Evolutionary conservation across 2,329 filamentous ascomycete genomes (phyloP).

Genomic region (Exophiala sideris): DNA sequence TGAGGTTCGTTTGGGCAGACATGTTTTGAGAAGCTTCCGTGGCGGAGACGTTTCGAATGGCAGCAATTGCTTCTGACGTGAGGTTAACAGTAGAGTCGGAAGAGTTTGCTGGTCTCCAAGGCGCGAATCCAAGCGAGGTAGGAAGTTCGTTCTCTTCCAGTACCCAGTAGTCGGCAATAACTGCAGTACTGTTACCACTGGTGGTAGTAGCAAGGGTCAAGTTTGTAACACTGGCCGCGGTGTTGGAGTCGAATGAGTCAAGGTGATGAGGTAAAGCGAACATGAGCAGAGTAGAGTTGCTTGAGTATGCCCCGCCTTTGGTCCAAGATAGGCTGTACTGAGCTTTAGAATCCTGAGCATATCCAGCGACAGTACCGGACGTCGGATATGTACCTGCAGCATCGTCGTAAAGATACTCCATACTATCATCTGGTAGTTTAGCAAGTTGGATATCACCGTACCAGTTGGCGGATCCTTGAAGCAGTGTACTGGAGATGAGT

Average conservation of each 20-base stretch:
- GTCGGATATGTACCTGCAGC: slow-evolving; percentile 73
- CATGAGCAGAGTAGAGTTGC: slow-evolving; percentile 65
- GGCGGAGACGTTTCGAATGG: slow-evolving; percentile 61
- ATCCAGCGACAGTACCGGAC: slow-evolving; percentile 62
- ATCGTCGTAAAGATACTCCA: slow-evolving; percentile 69
- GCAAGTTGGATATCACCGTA: slow-evolving; percentile 77
- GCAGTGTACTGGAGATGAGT: slow-evolving; percentile 62
- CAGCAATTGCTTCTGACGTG: slow-evolving; percentile 51
- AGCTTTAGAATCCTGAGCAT: slow-evolving; percentile 57
- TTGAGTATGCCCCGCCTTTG: slow-evolving; percentile 62
- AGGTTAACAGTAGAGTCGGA: slow-evolving; percentile 35
- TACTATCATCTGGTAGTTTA: slow-evolving; percentile 64
- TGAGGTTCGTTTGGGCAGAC: slow-evolving; percentile 64
- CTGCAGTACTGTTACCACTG: slow-evolving; percentile 73
- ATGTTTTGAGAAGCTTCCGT: slow-evolving; percentile 76
- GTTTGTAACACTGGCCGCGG: slow-evolving; percentile 48
- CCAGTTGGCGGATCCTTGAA: slow-evolving; percentile 66
- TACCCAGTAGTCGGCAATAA: slow-evolving; percentile 71
- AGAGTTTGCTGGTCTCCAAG: slow-evolving; percentile 62
- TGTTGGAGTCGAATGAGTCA: slow-evolving; percentile 64
- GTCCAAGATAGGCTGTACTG: slow-evolving; percentile 70
- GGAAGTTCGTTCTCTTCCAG: slow-evolving; percentile 74
- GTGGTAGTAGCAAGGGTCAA: slow-evolving; percentile 74
- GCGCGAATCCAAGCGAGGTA: slow-evolving; percentile 69
- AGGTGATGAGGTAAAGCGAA: slow-evolving; percentile 86